Evolutionary conservation across 805 yeast genomes (phyloP).

Genomic region (Metschnikowia arizonensis): DNA sequence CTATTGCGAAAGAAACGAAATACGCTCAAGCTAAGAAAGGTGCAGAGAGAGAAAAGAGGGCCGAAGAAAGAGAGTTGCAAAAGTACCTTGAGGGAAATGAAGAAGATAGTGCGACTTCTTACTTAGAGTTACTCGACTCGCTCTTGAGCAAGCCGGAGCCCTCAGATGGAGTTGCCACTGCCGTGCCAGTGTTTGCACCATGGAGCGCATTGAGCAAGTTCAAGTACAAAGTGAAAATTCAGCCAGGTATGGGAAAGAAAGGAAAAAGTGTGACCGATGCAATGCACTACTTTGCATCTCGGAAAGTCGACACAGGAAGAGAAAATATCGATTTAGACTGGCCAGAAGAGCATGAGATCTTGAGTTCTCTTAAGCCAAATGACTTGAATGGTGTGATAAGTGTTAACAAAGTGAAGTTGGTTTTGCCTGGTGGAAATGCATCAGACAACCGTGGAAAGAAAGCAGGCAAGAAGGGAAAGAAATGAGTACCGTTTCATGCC

Average conservation of each 20-base stretch:
- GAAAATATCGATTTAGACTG: constrained; percentile 57
- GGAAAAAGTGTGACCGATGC: constrained; percentile 80
- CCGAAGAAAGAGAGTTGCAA: constrained; percentile 43
- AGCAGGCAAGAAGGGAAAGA: constrained; percentile 22
- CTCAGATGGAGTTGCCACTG: constrained; percentile 53
- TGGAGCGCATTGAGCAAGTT: constrained; percentile 74
- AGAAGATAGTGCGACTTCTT: constrained; percentile 33
- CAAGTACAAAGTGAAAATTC: constrained; percentile 78
- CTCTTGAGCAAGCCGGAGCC: constrained; percentile 43
- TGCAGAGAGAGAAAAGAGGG: constrained; percentile 40
- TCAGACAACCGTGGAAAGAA: constrained; percentile 16
- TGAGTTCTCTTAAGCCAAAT: constrained; percentile 54
- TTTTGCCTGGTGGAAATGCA: constrained; percentile 46
- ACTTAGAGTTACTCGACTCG: constrained; percentile 43
- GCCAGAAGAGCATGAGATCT: constrained; percentile 60
- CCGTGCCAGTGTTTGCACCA: constrained; percentile 89
- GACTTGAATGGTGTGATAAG: constrained; percentile 68
- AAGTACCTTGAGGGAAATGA: constrained; percentile 36
- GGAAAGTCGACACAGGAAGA: constrained; percentile 43
- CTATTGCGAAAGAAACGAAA: constrained; percentile 24
- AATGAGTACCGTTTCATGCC: not conserved
- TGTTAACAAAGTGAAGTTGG: constrained; percentile 65
- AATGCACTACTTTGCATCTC: constrained; percentile 49
- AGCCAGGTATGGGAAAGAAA: constrained; percentile 76
- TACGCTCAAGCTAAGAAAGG: constrained; percentile 33